Conservation (phyloP, 1,284 basidiomycete genomes). For the Coniferiporia weirii region DNA sequence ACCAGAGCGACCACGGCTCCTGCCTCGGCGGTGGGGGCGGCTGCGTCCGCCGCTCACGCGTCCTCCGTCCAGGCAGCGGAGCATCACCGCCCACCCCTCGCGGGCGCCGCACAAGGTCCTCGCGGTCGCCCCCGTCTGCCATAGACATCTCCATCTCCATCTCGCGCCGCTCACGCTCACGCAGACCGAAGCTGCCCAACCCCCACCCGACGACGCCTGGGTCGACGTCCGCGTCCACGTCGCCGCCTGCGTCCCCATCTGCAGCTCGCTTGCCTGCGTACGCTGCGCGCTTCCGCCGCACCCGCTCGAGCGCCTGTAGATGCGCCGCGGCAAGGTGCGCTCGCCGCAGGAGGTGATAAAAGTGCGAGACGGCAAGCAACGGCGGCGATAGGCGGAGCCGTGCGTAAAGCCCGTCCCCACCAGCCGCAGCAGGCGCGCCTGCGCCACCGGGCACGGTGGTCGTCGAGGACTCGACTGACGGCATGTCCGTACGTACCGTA, state of each 20-base stretch:
- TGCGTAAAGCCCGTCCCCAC: not conserved
- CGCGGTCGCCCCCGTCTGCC: not conserved
- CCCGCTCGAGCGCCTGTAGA: slow-evolving; percentile 14
- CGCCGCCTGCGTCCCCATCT: not conserved
- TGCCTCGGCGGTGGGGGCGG: slow-evolving; percentile 1
- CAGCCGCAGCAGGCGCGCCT: not conserved
- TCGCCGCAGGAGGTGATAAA: slow-evolving; percentile 15
- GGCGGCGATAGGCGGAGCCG: slow-evolving; percentile 3
- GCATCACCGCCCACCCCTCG: not conserved
- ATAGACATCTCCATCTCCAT: not conserved
- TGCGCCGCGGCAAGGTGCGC: slow-evolving; percentile 17
- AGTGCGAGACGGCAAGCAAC: slow-evolving; percentile 9
- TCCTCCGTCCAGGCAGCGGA: not conserved
- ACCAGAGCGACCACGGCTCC: slow-evolving; percentile 48
- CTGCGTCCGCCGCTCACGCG: not conserved
- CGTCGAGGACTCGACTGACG: not conserved
- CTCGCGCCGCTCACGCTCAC: slow-evolving; percentile 23
- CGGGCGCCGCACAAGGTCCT: not conserved
- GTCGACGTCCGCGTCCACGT: not conserved
- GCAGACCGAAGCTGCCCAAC: slow-evolving; percentile 24
- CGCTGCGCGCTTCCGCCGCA: slow-evolving; percentile 1
- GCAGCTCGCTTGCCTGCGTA: slow-evolving; percentile 1
- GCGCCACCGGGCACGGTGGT: not conserved
- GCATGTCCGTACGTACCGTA: too few species aligned
- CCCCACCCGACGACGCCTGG: slow-evolving; percentile 18